These are phyloP conservation scores for Celoporthe dispersa DNA, from an alignment of 2,329 filamentous ascomycete species.

Conservation along the genomic window DNA sequence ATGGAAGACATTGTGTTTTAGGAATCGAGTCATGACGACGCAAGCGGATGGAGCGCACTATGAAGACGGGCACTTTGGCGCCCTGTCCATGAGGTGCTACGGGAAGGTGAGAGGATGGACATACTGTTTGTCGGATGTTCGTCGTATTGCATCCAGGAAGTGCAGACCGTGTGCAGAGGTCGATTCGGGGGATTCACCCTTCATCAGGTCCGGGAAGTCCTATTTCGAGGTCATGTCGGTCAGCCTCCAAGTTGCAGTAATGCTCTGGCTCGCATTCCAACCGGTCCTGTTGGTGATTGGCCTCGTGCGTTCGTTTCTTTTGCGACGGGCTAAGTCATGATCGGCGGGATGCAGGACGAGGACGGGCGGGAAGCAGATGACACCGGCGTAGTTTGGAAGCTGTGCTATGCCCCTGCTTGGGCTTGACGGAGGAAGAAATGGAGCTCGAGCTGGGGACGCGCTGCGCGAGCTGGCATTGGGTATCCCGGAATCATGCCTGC, in stretches of 20 bases:
- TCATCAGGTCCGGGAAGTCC: constrained; percentile 52
- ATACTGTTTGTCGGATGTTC: constrained; percentile 82
- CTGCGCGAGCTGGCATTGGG: constrained; percentile 10
- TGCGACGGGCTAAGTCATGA: constrained; percentile 15
- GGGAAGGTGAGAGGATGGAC: constrained; percentile 37
- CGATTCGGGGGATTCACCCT: constrained; percentile 67
- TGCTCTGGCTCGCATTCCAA: not conserved
- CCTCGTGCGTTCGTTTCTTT: constrained; percentile 22
- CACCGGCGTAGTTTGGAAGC: constrained; percentile 13
- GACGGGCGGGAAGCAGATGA: constrained; percentile 2
- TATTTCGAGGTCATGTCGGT: constrained; percentile 30
- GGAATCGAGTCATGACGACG: constrained; percentile 13
- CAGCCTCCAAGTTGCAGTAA: constrained; percentile 23
- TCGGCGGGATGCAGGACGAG: not conserved
- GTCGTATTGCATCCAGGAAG: constrained; percentile 75
- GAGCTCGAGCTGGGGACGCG: constrained; percentile 10
- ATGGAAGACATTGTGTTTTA: constrained; percentile 22
- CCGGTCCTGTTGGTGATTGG: not conserved
- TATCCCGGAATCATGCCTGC: constrained; percentile 11
- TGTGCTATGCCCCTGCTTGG: not conserved
- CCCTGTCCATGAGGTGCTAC: constrained; percentile 1
- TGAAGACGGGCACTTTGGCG: constrained; percentile 7
- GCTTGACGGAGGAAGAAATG: constrained; percentile 12
- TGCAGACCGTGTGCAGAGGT: constrained; percentile 73
- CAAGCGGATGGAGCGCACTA: constrained; percentile 15